Evolutionary conservation across 345 rosid genomes (phyloP).

Genomic region (Ricinus communis): DNA sequence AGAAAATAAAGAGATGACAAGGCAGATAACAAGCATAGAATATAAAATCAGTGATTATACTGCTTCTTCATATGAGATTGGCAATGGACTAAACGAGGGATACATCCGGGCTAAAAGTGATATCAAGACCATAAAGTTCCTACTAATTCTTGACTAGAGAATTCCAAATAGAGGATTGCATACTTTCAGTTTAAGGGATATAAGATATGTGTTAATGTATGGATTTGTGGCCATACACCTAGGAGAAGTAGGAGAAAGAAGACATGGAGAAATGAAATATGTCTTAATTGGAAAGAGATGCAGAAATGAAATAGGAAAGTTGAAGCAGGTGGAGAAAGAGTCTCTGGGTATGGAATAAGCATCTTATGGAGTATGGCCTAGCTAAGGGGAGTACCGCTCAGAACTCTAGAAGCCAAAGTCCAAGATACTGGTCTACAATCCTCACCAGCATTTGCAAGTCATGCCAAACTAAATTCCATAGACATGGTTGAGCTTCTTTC

Average conservation of each 20-base stretch:
- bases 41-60: background rate
- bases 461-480: background rate
- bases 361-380: background rate
- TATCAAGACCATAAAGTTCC: background rate
- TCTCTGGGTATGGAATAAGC: background rate
- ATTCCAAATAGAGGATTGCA: too few species aligned
- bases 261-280: background rate
- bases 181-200: too few species aligned
- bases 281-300: background rate
- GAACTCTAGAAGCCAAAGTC: background rate
- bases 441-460: background rate
- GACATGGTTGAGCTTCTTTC: background rate
- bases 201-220: too few species aligned
- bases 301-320: background rate
- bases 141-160: background rate
- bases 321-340: background rate
- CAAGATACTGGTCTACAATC: background rate
- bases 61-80: background rate
- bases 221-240: too few species aligned
- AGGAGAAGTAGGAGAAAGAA: background rate
- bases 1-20: too few species aligned
- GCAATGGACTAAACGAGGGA: background rate
- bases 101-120: background rate
- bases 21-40: background rate
- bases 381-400: background rate